These are phyloP conservation scores for Hygrophoropsis aurantiaca DNA, from an alignment of 768 basidiomycete species.

Conservation along the genomic window DNA sequence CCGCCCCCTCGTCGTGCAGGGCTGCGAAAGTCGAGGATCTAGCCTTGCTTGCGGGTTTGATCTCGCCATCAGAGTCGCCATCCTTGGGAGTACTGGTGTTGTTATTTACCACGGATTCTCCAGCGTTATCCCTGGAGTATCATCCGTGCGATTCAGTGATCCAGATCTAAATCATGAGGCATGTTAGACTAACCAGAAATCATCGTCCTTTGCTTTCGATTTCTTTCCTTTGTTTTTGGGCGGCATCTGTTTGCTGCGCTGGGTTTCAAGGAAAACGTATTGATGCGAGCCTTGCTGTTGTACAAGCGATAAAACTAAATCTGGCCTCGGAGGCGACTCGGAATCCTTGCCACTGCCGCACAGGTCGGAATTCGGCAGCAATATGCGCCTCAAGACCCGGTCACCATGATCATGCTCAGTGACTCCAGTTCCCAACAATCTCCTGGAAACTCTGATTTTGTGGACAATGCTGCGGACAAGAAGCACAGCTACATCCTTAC, in stretches of 20 bases:
- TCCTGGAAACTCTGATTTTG: too few species aligned
- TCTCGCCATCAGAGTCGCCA: constrained; percentile 45
- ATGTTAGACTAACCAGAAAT: constrained; percentile 61
- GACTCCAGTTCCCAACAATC: too few species aligned
- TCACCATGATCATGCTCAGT: too few species aligned
- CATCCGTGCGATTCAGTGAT: constrained; percentile 13
- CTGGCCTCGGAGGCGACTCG: too few species aligned
- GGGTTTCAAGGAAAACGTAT: background rate
- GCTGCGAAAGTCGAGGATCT: constrained; percentile 55
- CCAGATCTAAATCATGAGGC: constrained; percentile 16
- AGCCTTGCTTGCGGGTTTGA: constrained; percentile 24
- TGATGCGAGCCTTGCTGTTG: too few species aligned
- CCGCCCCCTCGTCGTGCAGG: constrained; percentile 41
- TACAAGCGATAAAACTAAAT: too few species aligned
- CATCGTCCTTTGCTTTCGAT: constrained; percentile 76
- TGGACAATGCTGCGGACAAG: too few species aligned
- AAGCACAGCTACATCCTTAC: too few species aligned
- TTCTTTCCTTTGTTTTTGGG: constrained; percentile 87
- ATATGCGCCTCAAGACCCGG: too few species aligned
- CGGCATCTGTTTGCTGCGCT: constrained; percentile 28
- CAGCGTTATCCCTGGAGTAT: constrained; percentile 59
- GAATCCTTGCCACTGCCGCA: too few species aligned
- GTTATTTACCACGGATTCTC: constrained; percentile 52
- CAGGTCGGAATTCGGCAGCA: too few species aligned
- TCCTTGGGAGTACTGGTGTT: constrained; percentile 26